A percentile compares a stretch with the other conserved stretches of the same genome.
phyloP scores from a whole-genome alignment of 2,329 filamentous ascomycete genomes.

The Bimuria novae-zelandiae region DNA sequence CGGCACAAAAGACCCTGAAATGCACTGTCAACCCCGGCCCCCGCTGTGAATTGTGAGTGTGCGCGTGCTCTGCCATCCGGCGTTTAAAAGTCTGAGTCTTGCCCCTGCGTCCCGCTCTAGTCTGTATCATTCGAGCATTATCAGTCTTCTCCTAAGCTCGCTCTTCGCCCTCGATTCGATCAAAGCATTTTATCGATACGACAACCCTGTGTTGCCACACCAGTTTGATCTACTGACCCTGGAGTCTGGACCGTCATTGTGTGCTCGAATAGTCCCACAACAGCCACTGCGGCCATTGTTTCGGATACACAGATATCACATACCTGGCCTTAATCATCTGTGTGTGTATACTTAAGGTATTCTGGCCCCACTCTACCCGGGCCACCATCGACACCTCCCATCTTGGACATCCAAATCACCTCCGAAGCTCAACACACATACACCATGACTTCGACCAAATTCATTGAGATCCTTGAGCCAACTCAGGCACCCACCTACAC shows the following conservation, averaged over 20 bases:
- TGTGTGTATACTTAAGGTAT: conserved; percentile 8
- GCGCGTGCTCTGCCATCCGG: conserved; percentile 19
- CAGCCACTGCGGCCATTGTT: conserved; percentile 4
- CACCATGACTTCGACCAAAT: conserved; percentile 42
- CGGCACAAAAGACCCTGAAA: conserved; percentile 22
- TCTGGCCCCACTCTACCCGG: not conserved
- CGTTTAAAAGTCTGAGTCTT: conserved; percentile 27
- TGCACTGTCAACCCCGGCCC: conserved; percentile 12
- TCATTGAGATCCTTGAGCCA: conserved; percentile 45
- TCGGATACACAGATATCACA: conserved; percentile 3
- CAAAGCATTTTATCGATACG: not conserved
- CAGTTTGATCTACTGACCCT: conserved; percentile 9
- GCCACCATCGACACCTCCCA: not conserved
- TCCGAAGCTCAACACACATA: not conserved
- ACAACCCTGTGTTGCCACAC: conserved; percentile 7
- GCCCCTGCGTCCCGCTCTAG: conserved; percentile 13
- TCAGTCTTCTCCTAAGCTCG: conserved; percentile 2
- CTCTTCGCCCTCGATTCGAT: conserved; percentile 14
- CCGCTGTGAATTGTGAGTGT: conserved; percentile 13
- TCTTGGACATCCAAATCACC: not conserved
- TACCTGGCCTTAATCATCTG: conserved; percentile 9
- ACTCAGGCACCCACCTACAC: conserved; percentile 39
- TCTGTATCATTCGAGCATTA: conserved; percentile 8
- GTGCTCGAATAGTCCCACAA: not conserved
- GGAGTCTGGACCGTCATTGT: conserved; percentile 14